A percentile compares a stretch with the other conserved stretches of the same genome.
Evolutionary conservation across 2,329 filamentous ascomycete genomes (phyloP).

Genomic region (Colletotrichum noveboracense): DNA sequence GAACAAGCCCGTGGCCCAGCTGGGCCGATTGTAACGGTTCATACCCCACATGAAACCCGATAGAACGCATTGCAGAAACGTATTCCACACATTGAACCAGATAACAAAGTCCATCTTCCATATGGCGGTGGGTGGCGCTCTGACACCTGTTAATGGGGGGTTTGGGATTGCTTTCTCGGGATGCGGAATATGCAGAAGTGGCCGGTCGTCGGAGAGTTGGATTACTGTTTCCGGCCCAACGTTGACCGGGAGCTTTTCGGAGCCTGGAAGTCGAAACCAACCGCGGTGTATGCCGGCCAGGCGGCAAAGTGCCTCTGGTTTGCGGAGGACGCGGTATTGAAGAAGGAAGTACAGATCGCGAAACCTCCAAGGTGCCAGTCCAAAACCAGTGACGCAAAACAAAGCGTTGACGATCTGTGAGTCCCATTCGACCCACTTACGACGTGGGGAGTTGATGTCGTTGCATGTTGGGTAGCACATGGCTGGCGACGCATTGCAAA

Average conservation of each 20-base stretch:
- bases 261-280: slow-evolving; percentile 78
- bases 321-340: slow-evolving; percentile 62
- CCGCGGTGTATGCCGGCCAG: slow-evolving; percentile 76
- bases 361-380: slow-evolving; percentile 83
- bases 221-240: slow-evolving; percentile 60
- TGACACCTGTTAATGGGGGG: slow-evolving; percentile 72
- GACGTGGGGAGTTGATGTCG: slow-evolving; percentile 75
- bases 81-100: slow-evolving; percentile 81
- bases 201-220: slow-evolving; percentile 39
- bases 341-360: slow-evolving; percentile 78
- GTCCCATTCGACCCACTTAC: slow-evolving; percentile 85
- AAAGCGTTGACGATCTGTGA: slow-evolving; percentile 83
- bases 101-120: slow-evolving; percentile 85
- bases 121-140: slow-evolving; percentile 67
- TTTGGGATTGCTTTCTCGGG: slow-evolving; percentile 69
- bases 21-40: slow-evolving; percentile 75
- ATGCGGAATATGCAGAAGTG: slow-evolving; percentile 60
- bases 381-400: slow-evolving; percentile 88
- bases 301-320: slow-evolving; percentile 64
- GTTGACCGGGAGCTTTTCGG: slow-evolving; percentile 59
- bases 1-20: slow-evolving; percentile 81
- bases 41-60: slow-evolving; percentile 85
- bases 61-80: slow-evolving; percentile 75
- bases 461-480: slow-evolving; percentile 77
- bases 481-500: slow-evolving; percentile 75